These are phyloP conservation scores for Metahyphopichia silvanorum DNA, from an alignment of 805 yeast species.

Conservation along the genomic window DNA sequence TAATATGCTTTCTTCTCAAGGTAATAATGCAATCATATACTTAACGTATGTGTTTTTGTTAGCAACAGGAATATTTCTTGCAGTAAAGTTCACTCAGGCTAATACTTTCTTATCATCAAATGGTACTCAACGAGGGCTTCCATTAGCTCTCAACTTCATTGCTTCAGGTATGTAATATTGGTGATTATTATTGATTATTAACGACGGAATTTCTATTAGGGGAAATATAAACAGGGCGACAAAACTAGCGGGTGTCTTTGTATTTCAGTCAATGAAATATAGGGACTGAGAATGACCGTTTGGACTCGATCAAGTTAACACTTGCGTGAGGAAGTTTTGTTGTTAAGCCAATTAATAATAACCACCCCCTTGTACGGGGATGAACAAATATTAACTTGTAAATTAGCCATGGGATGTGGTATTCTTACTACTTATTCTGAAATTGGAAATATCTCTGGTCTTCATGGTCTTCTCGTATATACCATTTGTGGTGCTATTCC, in stretches of 20 bases:
- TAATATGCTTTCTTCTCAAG: constrained; percentile 32
- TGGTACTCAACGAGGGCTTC: constrained; percentile 75
- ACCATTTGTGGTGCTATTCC: constrained; percentile 80
- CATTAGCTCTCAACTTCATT: constrained; percentile 81
- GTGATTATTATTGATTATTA: too few relatives aligned
- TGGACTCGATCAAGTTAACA: constrained; percentile 42
- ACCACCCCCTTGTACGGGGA: neutral
- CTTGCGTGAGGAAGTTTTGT: constrained; percentile 44
- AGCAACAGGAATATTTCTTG: constrained; percentile 42
- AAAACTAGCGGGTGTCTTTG: constrained; percentile 29
- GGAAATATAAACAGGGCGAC: neutral
- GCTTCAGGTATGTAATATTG: constrained; percentile 73
- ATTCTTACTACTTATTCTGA: constrained; percentile 81
- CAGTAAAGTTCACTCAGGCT: constrained; percentile 52
- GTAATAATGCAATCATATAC: constrained; percentile 43
- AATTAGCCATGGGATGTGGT: constrained; percentile 84
- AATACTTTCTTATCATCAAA: constrained; percentile 70
- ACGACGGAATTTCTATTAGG: too few relatives aligned
- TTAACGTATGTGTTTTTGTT: constrained; percentile 37
- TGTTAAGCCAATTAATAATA: too few relatives aligned
- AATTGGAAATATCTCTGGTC: constrained; percentile 80
- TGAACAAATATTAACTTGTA: neutral
- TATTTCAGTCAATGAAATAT: constrained; percentile 17
- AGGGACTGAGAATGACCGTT: constrained; percentile 39
- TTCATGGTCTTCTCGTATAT: constrained; percentile 84